Evolutionary conservation across 352 stramenopile species (phyloP), one percentile per base, ranked within the genome.

Genomic region (Phytopythium aichiense): DNA sequence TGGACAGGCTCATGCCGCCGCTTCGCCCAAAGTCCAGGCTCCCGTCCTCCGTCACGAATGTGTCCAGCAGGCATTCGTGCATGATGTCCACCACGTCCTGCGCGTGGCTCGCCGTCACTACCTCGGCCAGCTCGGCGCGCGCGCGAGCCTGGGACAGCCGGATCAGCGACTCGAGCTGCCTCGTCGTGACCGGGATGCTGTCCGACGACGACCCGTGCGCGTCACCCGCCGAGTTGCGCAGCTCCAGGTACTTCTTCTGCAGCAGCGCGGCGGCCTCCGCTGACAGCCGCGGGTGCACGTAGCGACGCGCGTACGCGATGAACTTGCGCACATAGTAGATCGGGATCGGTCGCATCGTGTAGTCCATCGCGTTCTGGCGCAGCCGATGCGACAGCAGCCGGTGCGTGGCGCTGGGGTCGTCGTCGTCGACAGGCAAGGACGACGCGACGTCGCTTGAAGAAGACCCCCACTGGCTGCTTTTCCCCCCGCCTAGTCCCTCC

Each of bases 21-120:
- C 69, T 91, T 22, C 84, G 75, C 20, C 81, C 75, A 61, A 94
- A 94, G 65, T 98, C 93, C 50, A 98, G 64, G 33, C 79, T 79
- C 2, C 92, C 92, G 55, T 81, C 80, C 54, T 97, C 93, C 25
- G 96, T 94, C 16, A 72, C 88, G 67, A 93, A 89, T 59, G 95
- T 95, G 65, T 98, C 88, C 42, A 94, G 74, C 23, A 99, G 65
- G 54, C 87, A 97, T 61, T 97, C 89, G 56, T 97, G 84, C 91
- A 99, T 97, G 45, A 99, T 84, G 52, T 98, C 91, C 9, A 99
- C 91, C 20, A 99, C 96, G 76, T 99, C 97, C 71, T 98, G 75
- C 2, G 96, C 96, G 68, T 99, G 96, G 67, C 97, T 72, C 35
- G 84, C 84, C 4, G 96, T 92, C 37, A 99, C 96, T 38, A 92